Conservation (phyloP, 208 protist species). For the Trypanosoma theileri region DNA sequence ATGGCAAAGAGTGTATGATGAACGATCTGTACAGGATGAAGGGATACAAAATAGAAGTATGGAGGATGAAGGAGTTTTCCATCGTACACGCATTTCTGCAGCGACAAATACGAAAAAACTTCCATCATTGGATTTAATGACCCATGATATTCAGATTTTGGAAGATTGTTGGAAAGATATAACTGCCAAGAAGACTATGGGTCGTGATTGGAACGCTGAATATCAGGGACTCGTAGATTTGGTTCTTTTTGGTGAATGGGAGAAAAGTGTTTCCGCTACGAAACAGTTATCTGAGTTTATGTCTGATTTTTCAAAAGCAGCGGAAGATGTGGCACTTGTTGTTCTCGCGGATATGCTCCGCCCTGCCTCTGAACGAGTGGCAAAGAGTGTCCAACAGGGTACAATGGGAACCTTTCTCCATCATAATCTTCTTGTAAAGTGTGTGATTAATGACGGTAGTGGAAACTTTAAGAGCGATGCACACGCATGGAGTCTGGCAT, state of each 20-base stretch:
- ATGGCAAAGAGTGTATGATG: conserved; percentile 48
- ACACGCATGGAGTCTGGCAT: conserved; percentile 38
- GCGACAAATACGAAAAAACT: neutral
- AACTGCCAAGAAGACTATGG: neutral
- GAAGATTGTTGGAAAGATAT: conserved; percentile 15
- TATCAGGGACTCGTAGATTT: conserved; percentile 32
- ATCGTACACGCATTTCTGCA: neutral
- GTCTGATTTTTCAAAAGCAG: conserved; percentile 36
- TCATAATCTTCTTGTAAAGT: conserved; percentile 45
- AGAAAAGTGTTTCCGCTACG: conserved; percentile 11
- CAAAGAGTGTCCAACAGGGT: conserved; percentile 17
- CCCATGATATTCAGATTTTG: conserved; percentile 14
- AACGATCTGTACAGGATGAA: neutral
- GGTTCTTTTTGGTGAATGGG: conserved; percentile 17
- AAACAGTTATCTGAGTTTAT: conserved; percentile 28
- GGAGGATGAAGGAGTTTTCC: neutral
- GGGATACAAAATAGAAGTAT: too few species aligned
- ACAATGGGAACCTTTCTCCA: conserved; percentile 32
- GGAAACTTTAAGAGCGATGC: conserved; percentile 48
- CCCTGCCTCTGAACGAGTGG: conserved; percentile 32
- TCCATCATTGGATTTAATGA: conserved; percentile 14
- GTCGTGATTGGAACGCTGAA: conserved; percentile 34
- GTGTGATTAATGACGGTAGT: conserved; percentile 52
- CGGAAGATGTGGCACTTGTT: conserved; percentile 30
- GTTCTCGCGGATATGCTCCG: conserved; percentile 45